A percentile compares a stretch with the other conserved stretches of the same genome.
phyloP scores from a whole-genome alignment of 805 yeast species.

The Myxozyma neotropica region DNA sequence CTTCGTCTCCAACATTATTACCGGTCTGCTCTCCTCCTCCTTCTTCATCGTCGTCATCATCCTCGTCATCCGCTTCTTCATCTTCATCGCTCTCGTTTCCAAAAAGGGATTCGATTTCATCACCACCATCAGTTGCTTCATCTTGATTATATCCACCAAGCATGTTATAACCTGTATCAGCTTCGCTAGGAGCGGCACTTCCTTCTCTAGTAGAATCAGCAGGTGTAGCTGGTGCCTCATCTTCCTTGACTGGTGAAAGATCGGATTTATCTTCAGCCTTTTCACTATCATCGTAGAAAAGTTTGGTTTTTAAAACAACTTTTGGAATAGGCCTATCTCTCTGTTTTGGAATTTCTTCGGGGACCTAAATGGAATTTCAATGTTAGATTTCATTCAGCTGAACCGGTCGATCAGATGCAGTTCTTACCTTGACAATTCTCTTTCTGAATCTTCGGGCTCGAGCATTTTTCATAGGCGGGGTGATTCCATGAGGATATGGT shows the following conservation, averaged over 20 bases:
- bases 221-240: constrained; percentile 4
- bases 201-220: constrained; percentile 31
- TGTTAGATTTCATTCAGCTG: no score
- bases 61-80: constrained; percentile 50
- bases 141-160: constrained; percentile 36
- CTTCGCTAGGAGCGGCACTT: constrained; percentile 34
- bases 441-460: constrained; percentile 70
- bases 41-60: constrained; percentile 59
- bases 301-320: constrained; percentile 22
- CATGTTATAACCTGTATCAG: constrained; percentile 42
- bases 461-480: constrained; percentile 76
- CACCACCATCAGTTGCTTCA: constrained; percentile 45
- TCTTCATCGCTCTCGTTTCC: constrained; percentile 51
- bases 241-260: constrained; percentile 34
- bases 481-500: constrained; percentile 72
- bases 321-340: constrained; percentile 27
- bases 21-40: constrained; percentile 57
- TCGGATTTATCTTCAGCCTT: constrained; percentile 34
- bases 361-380: background rate
- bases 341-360: constrained; percentile 17
- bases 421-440: constrained; percentile 66
- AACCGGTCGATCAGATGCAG: constrained; percentile 37
- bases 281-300: constrained; percentile 11
- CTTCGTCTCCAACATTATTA: constrained; percentile 57
- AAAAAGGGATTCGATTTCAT: constrained; percentile 43